These are phyloP conservation scores for Heterobasidion irregulare DNA, from an alignment of 1,284 basidiomycete genomes.

Conservation along the genomic window DNA sequence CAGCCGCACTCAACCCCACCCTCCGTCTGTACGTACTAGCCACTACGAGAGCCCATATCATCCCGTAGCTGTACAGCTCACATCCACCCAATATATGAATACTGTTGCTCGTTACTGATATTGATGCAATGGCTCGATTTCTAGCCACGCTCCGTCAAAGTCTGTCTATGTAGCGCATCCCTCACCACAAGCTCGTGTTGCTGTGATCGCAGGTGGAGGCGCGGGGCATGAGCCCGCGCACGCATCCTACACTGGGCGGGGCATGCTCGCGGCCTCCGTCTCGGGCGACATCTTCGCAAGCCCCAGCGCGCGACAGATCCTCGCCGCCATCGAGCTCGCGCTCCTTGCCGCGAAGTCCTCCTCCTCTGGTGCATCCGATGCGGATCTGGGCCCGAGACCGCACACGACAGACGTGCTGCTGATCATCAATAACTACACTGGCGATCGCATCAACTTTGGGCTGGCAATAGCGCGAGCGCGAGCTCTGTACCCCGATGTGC, in stretches of 20 bases:
- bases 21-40: slow-evolving; percentile 35
- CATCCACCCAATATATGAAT: no score
- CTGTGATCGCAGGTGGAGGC: slow-evolving; percentile 59
- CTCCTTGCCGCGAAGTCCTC: slow-evolving; percentile 13
- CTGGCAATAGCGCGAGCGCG: slow-evolving; percentile 56
- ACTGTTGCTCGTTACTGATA: neutral
- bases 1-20: slow-evolving; percentile 41
- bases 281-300: slow-evolving; percentile 27
- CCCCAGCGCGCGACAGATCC: slow-evolving; percentile 4
- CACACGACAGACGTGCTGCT: slow-evolving; percentile 25
- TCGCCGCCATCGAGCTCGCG: slow-evolving; percentile 24
- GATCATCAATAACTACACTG: slow-evolving; percentile 41
- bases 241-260: slow-evolving; percentile 47
- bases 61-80: no score
- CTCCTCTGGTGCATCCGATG: slow-evolving; percentile 2
- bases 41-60: neutral
- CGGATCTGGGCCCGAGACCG: neutral
- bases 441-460: slow-evolving; percentile 65
- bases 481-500: slow-evolving; percentile 26
- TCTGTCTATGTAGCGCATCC: slow-evolving; percentile 28
- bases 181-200: slow-evolving; percentile 28
- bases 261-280: slow-evolving; percentile 53
- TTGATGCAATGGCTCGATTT: neutral
- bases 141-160: slow-evolving; percentile 28
- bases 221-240: slow-evolving; percentile 67